A percentile compares a stretch with the other conserved stretches of the same genome.
These are phyloP conservation scores for Vaccinium vitisidaea DNA, from an alignment of 148 eudicot species.

Conservation along the genomic window DNA sequence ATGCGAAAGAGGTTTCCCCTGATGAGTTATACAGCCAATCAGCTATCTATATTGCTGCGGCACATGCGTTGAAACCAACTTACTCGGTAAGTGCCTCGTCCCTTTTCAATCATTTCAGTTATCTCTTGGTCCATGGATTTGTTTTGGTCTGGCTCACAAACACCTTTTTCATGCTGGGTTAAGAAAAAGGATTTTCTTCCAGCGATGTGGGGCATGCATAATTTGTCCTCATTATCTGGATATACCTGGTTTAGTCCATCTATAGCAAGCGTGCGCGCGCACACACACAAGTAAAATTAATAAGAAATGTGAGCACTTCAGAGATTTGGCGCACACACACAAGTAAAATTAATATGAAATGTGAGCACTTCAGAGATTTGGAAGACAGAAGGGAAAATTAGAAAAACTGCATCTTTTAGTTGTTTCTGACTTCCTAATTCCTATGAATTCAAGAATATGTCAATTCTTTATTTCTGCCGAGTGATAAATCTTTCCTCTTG, in stretches of 20 bases:
- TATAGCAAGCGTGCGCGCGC: neutral
- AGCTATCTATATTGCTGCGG: slow-evolving; percentile 92
- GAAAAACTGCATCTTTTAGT: neutral
- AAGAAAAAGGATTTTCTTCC: neutral
- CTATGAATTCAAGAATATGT: neutral
- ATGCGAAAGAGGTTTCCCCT: slow-evolving; percentile 59
- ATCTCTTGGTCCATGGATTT: neutral
- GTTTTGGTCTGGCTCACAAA: slow-evolving; percentile 1
- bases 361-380: neutral
- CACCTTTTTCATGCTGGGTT: neutral
- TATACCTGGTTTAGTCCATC: neutral
- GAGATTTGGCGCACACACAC: neutral
- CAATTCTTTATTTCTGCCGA: neutral
- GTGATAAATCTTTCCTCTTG: neutral
- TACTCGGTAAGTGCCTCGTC: slow-evolving; percentile 54
- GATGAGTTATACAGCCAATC: slow-evolving; percentile 83
- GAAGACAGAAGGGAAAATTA: neutral
- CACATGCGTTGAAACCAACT: slow-evolving; percentile 89
- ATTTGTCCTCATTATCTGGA: neutral
- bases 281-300: neutral
- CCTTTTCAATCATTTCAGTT: neutral
- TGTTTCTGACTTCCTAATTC: neutral
- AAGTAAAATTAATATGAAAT: neutral
- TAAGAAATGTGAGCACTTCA: neutral
- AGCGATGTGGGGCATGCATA: neutral